Percentiles rank a stretch among this genome's conserved stretches.
phyloP scores from a whole-genome alignment of 805 yeast species.

The Barnettozyma wickerhamii region DNA sequence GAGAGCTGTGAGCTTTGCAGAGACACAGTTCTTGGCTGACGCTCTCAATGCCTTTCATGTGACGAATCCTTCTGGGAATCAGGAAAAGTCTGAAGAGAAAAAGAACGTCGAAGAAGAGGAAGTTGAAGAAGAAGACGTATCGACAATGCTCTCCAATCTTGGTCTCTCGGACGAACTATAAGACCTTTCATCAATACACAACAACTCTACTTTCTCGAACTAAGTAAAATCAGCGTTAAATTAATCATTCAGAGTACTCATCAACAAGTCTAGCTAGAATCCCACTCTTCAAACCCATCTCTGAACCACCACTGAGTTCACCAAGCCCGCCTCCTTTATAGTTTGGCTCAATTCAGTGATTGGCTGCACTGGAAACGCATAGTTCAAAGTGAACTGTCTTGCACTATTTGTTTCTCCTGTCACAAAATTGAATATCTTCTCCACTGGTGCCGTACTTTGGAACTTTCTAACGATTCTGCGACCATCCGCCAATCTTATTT shows the following conservation, averaged over 20 bases:
- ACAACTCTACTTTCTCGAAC: neutral
- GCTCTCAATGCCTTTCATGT: no score
- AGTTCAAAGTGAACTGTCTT: constrained; percentile 56
- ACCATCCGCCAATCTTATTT: constrained; percentile 82
- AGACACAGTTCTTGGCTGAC: no score
- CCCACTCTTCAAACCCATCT: constrained; percentile 59
- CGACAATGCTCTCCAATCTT: no score
- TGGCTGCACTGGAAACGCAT: constrained; percentile 78
- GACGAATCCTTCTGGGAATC: no score
- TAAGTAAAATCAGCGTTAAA: neutral
- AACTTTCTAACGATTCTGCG: constrained; percentile 61
- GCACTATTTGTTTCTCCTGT: constrained; percentile 38
- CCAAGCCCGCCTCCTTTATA: constrained; percentile 70
- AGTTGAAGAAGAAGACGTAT: no score
- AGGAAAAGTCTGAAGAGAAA: no score
- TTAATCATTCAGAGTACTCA: no score
- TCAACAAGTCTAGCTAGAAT: no score
- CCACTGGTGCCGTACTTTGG: constrained; percentile 59
- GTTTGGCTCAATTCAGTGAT: constrained; percentile 54
- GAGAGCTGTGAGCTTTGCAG: no score
- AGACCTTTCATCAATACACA: no score
- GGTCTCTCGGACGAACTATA: no score
- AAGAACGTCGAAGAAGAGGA: no score
- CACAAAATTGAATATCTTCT: constrained; percentile 66
- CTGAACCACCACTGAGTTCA: constrained; percentile 85